Evolutionary conservation across 1,284 basidiomycete genomes (phyloP).

Genomic region (Ustilago hordei): DNA sequence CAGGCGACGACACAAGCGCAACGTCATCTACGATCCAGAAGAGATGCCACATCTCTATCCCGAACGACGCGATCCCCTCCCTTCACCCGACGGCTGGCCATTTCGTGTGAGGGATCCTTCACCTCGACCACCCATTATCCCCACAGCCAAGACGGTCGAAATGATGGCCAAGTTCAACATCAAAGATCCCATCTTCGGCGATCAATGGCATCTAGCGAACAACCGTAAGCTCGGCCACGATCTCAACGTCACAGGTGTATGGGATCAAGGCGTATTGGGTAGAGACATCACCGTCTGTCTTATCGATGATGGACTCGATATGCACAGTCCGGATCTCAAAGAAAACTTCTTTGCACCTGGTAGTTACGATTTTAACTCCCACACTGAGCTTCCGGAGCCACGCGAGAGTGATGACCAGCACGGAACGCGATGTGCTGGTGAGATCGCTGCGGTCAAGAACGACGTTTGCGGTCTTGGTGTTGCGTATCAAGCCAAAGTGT

Average conservation of each 20-base stretch:
- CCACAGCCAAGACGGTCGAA: conserved; percentile 41
- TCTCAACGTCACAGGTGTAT: conserved; percentile 86
- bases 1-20: conserved; percentile 64
- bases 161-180: conserved; percentile 74
- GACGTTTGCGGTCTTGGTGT: conserved; percentile 95
- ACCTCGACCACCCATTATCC: conserved; percentile 49
- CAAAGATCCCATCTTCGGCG: conserved; percentile 84
- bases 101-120: conserved; percentile 42
- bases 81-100: conserved; percentile 36
- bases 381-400: conserved; percentile 86
- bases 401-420: conserved; percentile 92
- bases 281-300: conserved; percentile 87
- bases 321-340: conserved; percentile 85
- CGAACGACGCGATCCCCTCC: conserved; percentile 47
- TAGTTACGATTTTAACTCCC: conserved; percentile 97
- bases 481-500: conserved; percentile 89
- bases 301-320: conserved; percentile 96
- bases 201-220: conserved; percentile 85
- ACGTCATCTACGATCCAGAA: conserved; percentile 64
- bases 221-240: conserved; percentile 73
- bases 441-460: conserved; percentile 97
- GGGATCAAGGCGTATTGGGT: conserved; percentile 88
- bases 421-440: conserved; percentile 96
- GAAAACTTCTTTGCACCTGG: conserved; percentile 90
- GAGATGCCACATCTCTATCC: conserved; percentile 64